phyloP scores from a whole-genome alignment of 2,329 filamentous ascomycete species.

The Cladophialophora immunda region DNA sequence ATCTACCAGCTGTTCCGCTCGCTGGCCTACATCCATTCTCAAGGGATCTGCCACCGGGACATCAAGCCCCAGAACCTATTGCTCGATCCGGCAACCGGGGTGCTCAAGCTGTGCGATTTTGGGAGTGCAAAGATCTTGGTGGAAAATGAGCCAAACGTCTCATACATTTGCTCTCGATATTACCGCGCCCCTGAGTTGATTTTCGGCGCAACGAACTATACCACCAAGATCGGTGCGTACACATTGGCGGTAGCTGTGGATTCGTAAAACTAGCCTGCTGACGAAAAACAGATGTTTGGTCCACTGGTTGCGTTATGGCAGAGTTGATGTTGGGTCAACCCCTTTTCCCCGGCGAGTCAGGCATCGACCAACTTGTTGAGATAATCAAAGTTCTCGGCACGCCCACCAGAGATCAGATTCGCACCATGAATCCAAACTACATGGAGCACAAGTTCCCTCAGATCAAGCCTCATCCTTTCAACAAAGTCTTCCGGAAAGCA shows the following conservation, averaged over 20 bases:
- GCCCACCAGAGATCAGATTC: conserved; percentile 95
- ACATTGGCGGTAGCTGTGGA: conserved; percentile 26
- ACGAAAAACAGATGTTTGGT: conserved; percentile 84
- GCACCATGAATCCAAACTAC: conserved; percentile 99
- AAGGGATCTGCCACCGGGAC: conserved; percentile 98
- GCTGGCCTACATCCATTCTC: conserved; percentile 97
- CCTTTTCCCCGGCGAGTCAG: conserved; percentile 96
- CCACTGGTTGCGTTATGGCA: conserved; percentile 98
- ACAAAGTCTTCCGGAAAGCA: conserved; percentile 98
- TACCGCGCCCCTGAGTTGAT: conserved; percentile 98
- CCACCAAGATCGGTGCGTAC: conserved; percentile 94
- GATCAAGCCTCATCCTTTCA: conserved; percentile 99
- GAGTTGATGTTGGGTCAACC: conserved; percentile 99
- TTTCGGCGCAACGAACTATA: conserved; percentile 99
- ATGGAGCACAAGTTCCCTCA: conserved; percentile 99
- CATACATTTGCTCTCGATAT: conserved; percentile 99
- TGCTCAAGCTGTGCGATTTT: conserved; percentile 98
- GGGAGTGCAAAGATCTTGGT: conserved; percentile 98
- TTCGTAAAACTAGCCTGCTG: conserved; percentile 25
- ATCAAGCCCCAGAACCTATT: conserved; percentile 99
- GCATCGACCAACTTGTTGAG: conserved; percentile 97
- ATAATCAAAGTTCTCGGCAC: conserved; percentile 99
- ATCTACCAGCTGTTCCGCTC: conserved; percentile 99
- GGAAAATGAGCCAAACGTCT: conserved; percentile 98
- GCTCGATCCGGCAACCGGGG: conserved; percentile 86